phyloP scores from a whole-genome alignment of 306 rosid species.

The Casuarina cunninghamiana region DNA sequence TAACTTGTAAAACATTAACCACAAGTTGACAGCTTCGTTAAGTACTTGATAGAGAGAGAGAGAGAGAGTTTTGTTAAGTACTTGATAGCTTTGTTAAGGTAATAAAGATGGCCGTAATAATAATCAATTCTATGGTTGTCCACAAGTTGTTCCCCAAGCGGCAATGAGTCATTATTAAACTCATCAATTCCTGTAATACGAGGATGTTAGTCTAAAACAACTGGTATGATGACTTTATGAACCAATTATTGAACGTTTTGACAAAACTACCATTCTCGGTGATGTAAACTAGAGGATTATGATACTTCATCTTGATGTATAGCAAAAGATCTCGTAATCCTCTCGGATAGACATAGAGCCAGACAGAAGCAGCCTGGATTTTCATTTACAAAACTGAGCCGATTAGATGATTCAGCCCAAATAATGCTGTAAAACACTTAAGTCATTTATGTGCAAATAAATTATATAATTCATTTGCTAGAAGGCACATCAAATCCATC shows the following conservation, averaged over 20 bases:
- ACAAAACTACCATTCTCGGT: constrained; percentile 61
- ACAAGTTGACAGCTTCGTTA: no score
- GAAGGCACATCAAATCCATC: no score
- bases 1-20: background rate
- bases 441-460: no score
- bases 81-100: constrained; percentile 50
- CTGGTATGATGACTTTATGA: no score
- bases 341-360: constrained; percentile 58
- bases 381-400: background rate
- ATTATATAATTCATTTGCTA: no score
- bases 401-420: background rate
- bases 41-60: background rate
- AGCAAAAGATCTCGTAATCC: constrained; percentile 47
- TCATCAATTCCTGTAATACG: constrained; percentile 50
- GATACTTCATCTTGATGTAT: constrained; percentile 46
- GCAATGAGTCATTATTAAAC: constrained; percentile 42
- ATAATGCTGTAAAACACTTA: no score
- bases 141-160: constrained; percentile 30
- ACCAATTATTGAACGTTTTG: no score
- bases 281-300: constrained; percentile 55
- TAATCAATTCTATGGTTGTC: constrained; percentile 50
- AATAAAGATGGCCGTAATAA: constrained; percentile 37
- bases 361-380: constrained; percentile 45
- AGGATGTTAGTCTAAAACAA: background rate
- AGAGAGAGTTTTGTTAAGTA: constrained; percentile 5